Conservation (phyloP, 1,284 basidiomycete genomes). For the Boletus nobilissimus region DNA sequence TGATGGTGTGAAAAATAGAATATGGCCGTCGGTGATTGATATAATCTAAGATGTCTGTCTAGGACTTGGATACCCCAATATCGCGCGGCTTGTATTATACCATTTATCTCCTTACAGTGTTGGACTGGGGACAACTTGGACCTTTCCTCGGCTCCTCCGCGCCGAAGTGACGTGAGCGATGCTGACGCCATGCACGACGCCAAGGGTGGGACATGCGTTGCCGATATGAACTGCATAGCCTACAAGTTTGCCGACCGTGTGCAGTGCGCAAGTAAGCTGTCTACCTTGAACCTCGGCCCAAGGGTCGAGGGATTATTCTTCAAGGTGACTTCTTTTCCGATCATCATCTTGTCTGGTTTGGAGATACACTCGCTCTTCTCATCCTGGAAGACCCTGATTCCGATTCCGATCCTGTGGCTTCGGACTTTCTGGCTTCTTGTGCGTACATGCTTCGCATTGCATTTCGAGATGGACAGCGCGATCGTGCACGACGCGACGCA, state of each 20-base stretch:
- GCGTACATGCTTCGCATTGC: not conserved
- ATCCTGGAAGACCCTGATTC: not conserved
- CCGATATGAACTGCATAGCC: constrained; percentile 17
- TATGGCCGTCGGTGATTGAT: constrained; percentile 61
- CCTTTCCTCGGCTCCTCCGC: not conserved
- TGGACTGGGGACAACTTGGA: not conserved
- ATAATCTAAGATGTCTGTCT: not conserved
- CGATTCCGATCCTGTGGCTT: constrained; percentile 13
- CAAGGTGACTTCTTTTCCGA: constrained; percentile 4
- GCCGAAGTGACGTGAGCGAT: not conserved
- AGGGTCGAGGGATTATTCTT: constrained; percentile 29
- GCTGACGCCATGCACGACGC: not conserved
- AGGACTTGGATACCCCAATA: not conserved
- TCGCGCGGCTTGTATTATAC: not conserved
- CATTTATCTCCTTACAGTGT: not conserved
- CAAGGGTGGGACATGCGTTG: not conserved
- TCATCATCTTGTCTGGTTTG: not conserved
- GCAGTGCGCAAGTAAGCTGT: constrained; percentile 13
- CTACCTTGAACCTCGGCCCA: constrained; percentile 16
- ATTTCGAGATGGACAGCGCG: not conserved
- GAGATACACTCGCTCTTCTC: not conserved
- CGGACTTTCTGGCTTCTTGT: not conserved
- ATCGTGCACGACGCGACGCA: constrained; percentile 18
- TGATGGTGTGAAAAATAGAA: constrained; percentile 46
- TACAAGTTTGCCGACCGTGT: not conserved